Conservation (phyloP, 164 flowering plant species). For the Stephania japonica region DNA sequence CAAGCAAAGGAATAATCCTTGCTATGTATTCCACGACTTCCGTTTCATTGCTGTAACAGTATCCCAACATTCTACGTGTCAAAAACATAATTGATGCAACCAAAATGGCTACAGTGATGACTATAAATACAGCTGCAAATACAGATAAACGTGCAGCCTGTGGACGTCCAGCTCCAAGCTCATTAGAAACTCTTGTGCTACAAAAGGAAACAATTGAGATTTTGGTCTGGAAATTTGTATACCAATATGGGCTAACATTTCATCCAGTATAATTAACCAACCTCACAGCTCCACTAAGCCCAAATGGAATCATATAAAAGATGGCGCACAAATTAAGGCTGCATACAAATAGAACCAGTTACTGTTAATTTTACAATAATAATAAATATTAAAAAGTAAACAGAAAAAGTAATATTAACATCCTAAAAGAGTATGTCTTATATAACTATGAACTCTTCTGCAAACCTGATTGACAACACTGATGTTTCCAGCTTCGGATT, state of each 20-base stretch:
- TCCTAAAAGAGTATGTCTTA: too few species aligned
- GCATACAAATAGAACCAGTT: slow-evolving; percentile 2
- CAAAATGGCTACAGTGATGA: slow-evolving; percentile 35
- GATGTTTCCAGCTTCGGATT: slow-evolving; percentile 70
- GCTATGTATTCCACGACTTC: slow-evolving; percentile 59
- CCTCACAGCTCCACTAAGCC: slow-evolving; percentile 74
- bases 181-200: slow-evolving; percentile 83
- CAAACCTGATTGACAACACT: slow-evolving; percentile 64
- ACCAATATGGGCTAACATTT: too few species aligned
- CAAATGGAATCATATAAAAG: slow-evolving; percentile 69
- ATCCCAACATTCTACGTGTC: slow-evolving; percentile 55
- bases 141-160: slow-evolving; percentile 54
- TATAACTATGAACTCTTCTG: not conserved
- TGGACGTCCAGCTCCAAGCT: slow-evolving; percentile 71
- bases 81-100: slow-evolving; percentile 39
- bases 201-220: not conserved
- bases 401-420: too few species aligned
- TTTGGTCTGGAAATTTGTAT: too few species aligned
- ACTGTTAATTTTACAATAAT: not conserved
- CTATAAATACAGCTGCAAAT: slow-evolving; percentile 37
- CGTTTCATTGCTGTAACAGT: slow-evolving; percentile 57
- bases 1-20: slow-evolving; percentile 64
- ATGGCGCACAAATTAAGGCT: slow-evolving; percentile 53
- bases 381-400: too few species aligned
- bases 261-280: slow-evolving; percentile 25